Conservation (phyloP, 768 basidiomycete species). For the Pseudohyphozyma bogoriensis region DNA sequence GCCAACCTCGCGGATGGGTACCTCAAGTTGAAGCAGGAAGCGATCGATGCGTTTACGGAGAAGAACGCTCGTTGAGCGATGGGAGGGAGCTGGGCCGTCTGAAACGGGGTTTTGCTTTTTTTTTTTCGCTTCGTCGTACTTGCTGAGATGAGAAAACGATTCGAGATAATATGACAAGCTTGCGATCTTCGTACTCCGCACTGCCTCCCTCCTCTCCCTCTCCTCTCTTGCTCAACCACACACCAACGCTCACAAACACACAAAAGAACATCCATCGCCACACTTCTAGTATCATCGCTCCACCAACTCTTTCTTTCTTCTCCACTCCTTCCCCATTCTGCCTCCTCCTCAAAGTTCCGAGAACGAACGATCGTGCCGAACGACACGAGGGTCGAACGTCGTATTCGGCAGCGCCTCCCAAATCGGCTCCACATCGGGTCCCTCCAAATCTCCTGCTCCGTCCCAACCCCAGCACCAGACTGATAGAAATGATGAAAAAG, state of each 20-base stretch:
- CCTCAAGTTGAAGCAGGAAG: too few relatives aligned
- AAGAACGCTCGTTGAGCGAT: too few relatives aligned
- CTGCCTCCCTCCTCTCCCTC: background rate
- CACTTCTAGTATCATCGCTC: background rate
- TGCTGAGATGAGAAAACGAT: too few relatives aligned
- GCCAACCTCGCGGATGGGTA: too few relatives aligned
- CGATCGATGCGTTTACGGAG: too few relatives aligned
- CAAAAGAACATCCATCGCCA: too few relatives aligned
- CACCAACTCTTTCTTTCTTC: background rate
- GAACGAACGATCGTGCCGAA: slow-evolving; percentile 31
- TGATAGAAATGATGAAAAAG: slow-evolving; percentile 35
- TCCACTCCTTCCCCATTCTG: background rate
- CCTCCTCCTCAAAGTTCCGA: slow-evolving; percentile 6
- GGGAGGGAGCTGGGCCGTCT: too few relatives aligned
- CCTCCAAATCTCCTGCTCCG: slow-evolving; percentile 93
- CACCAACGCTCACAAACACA: background rate
- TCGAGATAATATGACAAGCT: too few relatives aligned
- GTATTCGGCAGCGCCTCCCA: slow-evolving; percentile 55
- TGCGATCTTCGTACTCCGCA: background rate
- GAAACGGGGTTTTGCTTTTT: too few relatives aligned
- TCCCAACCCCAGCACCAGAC: slow-evolving; percentile 99
- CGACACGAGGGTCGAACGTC: slow-evolving; percentile 26
- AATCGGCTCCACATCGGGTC: slow-evolving; percentile 93
- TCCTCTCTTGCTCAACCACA: background rate
- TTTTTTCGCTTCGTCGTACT: too few relatives aligned